These are phyloP conservation scores for Cornus kousa DNA, from an alignment of 148 eudicot genomes.

Conservation along the genomic window DNA sequence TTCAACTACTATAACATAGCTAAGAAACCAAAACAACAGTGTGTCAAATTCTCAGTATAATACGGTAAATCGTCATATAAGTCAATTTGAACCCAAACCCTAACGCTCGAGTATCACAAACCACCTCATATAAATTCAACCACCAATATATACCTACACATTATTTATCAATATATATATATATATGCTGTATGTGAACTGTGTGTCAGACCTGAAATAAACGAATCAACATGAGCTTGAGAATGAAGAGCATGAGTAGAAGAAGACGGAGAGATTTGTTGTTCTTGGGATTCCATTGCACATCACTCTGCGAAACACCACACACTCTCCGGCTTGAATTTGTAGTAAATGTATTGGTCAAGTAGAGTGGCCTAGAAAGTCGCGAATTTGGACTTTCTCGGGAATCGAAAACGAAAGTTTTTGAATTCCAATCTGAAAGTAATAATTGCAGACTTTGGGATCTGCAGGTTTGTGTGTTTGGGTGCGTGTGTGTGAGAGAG, in stretches of 20 bases:
- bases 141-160: no score
- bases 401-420: background rate
- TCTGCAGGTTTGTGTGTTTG: background rate
- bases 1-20: background rate
- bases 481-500: background rate
- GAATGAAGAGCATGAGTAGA: background rate
- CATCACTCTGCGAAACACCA: background rate
- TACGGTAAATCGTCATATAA: no score
- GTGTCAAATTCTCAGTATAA: background rate
- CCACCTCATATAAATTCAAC: no score
- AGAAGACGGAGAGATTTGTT: background rate
- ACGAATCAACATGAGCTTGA: background rate
- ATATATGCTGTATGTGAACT: no score
- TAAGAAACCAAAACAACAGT: background rate
- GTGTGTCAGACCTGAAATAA: slow-evolving; percentile 1
- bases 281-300: slow-evolving; percentile 1
- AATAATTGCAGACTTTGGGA: background rate
- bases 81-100: no score
- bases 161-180: background rate
- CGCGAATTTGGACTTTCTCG: background rate
- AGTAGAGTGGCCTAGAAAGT: background rate
- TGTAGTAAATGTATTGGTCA: background rate
- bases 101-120: no score
- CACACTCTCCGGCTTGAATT: background rate
- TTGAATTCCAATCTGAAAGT: background rate